A percentile compares a stretch with the other conserved stretches of the same genome.
Conservation (phyloP, 202 grass and related monocot genomes). For the Panicum virgatum region DNA sequence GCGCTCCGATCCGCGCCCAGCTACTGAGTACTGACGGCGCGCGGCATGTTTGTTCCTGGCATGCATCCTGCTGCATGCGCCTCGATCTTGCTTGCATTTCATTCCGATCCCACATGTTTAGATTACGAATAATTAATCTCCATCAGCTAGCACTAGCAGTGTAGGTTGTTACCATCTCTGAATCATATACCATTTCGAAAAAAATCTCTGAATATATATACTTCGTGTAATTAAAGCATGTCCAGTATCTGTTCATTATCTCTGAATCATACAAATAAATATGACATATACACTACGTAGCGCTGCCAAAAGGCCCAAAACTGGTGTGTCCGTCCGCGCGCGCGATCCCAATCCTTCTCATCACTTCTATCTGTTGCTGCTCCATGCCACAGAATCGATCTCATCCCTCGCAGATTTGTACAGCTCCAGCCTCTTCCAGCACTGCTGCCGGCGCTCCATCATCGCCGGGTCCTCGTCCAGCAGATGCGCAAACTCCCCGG, state of each 20-base stretch:
- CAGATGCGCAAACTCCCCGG: constrained; percentile 24
- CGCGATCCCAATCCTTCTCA: not conserved
- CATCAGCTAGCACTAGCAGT: not conserved
- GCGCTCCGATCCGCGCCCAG: not conserved
- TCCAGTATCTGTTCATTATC: too few species aligned
- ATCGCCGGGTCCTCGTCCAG: constrained; percentile 53
- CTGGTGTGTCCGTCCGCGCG: not conserved
- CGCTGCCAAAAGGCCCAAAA: not conserved
- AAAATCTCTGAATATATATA: not conserved
- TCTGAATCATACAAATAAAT: too few species aligned
- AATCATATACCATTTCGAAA: not conserved
- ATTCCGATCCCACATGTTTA: not conserved
- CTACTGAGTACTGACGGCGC: too few species aligned
- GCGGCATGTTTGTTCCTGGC: not conserved
- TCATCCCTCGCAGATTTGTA: constrained; percentile 55
- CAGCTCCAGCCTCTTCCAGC: constrained; percentile 54
- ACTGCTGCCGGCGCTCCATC: constrained; percentile 50
- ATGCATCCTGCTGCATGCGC: not conserved
- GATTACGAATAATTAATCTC: not conserved
- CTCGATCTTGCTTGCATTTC: not conserved
- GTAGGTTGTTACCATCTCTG: not conserved
- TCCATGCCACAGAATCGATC: constrained; percentile 52
- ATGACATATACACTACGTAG: not conserved
- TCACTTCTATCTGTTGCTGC: not conserved
- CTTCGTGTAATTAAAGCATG: not conserved